Base-by-base conservation (phyloP, 352 stramenopile species). In the Halophytophthora polymorphica region DNA sequence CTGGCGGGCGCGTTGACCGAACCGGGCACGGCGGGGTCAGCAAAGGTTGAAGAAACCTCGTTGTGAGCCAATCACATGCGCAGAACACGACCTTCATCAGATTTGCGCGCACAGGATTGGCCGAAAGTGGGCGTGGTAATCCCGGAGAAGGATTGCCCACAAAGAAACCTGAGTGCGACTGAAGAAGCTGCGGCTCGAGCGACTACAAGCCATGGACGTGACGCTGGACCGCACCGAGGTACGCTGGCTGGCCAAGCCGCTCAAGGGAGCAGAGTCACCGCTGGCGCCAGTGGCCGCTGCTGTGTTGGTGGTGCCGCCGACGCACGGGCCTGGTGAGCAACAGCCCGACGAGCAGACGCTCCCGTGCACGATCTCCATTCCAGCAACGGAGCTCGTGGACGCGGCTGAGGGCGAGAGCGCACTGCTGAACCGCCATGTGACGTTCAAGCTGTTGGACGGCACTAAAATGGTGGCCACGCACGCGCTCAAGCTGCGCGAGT, bases 401-500 rank as follows among this genome's bases (percentile, higher is more conserved):
- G 25, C 49, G 17, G 46, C 31, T 3, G 61, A 83, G 13, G 71
- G 75, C 35, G 56, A 62, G 34, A 61, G 52, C 31, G 67, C 61
- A 31, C 31, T 80, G n/a, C 38, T 83, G 11, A 51, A 74, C 13
- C 56, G 67, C 15, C 29, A 61, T 11, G 60, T 79, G 42, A 68
- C 52, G 34, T 85, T 88, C 46, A 60, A 58, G 15, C 41, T 87
- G n/a, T 19, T 61, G 6, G 38, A 71, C 0, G 69, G 58, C 2
- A 39, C 52, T 0, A 43, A 60, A 13, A n/a, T 69, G 15, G 45
- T 86, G 14, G 66, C 51, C 3, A 69, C 45, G 10, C 66, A 81
- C 22, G 39, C 41, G 17, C 44, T 77, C 28, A 66, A 66, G 34
- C 45, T 91, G 4, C 46, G 67, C 3, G 68, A 78, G 7, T 88